Evolutionary conservation across 140 eudicot genomes (phyloP).

Genomic region (Cichorium intybus): DNA sequence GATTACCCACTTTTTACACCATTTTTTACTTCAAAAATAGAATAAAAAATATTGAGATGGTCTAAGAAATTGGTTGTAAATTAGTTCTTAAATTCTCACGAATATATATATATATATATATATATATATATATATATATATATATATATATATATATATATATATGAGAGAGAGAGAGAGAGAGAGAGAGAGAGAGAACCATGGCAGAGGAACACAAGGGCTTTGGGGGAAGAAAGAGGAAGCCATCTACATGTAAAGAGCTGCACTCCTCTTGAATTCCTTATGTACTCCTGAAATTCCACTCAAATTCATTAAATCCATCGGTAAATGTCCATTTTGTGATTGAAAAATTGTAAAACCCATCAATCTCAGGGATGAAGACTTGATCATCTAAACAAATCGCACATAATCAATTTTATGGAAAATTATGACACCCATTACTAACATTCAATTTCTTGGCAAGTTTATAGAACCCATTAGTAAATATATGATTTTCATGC

Average conservation of each 20-base stretch:
- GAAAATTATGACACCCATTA: neutral
- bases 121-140: no score
- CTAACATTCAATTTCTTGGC: neutral
- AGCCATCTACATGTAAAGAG: slow-evolving; percentile 95
- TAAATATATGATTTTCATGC: no score
- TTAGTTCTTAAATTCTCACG: no score
- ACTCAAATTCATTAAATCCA: slow-evolving; percentile 10
- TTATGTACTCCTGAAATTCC: slow-evolving; percentile 61
- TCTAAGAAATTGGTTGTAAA: no score
- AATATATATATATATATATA: no score
- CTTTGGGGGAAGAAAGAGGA: slow-evolving; percentile 87
- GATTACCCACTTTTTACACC: no score
- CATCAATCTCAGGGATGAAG: neutral
- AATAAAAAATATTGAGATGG: no score
- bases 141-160: neutral
- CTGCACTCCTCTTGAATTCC: slow-evolving; percentile 87
- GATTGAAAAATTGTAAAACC: neutral
- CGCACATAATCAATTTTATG: neutral
- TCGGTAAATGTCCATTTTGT: neutral
- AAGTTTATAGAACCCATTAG: neutral
- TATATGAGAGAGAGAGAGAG: neutral
- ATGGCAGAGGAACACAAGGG: slow-evolving; percentile 98
- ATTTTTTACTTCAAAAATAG: no score
- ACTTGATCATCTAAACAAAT: neutral
- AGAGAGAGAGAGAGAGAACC: slow-evolving; percentile 52